These are phyloP conservation scores for Brasenia schreberi DNA, from an alignment of 164 flowering plant genomes.

Conservation along the genomic window DNA sequence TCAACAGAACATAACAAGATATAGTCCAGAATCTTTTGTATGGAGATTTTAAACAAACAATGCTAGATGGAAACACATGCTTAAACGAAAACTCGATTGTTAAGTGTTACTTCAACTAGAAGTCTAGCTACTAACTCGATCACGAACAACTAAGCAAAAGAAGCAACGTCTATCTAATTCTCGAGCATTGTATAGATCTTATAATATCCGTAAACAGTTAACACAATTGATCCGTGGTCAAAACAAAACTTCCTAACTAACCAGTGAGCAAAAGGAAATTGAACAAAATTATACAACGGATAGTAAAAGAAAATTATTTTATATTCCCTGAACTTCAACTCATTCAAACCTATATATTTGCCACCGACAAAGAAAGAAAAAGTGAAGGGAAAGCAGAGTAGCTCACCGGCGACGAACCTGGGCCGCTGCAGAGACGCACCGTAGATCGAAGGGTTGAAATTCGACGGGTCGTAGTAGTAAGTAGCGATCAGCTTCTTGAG, in stretches of 20 bases:
- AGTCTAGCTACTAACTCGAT: too few relatives aligned
- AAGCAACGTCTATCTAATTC: too few relatives aligned
- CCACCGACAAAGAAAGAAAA: background rate
- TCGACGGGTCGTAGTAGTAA: constrained; percentile 64
- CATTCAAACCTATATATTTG: background rate
- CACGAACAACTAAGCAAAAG: too few relatives aligned
- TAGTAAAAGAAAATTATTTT: background rate
- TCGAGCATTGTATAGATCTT: too few relatives aligned
- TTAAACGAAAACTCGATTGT: too few relatives aligned
- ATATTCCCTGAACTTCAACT: background rate
- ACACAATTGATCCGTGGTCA: too few relatives aligned
- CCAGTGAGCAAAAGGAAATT: background rate
- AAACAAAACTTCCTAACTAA: background rate
- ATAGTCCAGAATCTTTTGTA: too few relatives aligned
- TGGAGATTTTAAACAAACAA: too few relatives aligned
- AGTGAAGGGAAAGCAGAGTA: background rate
- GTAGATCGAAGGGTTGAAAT: constrained; percentile 53
- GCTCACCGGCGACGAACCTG: constrained; percentile 87
- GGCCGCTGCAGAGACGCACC: constrained; percentile 90
- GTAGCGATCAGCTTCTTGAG: constrained; percentile 42
- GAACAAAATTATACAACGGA: background rate
- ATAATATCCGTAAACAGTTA: too few relatives aligned
- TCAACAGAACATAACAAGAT: too few relatives aligned
- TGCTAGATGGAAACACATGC: too few relatives aligned
- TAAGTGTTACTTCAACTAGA: too few relatives aligned